Conservation (phyloP, 2,329 filamentous ascomycete species). For the Talaromyces sp. region DNA sequence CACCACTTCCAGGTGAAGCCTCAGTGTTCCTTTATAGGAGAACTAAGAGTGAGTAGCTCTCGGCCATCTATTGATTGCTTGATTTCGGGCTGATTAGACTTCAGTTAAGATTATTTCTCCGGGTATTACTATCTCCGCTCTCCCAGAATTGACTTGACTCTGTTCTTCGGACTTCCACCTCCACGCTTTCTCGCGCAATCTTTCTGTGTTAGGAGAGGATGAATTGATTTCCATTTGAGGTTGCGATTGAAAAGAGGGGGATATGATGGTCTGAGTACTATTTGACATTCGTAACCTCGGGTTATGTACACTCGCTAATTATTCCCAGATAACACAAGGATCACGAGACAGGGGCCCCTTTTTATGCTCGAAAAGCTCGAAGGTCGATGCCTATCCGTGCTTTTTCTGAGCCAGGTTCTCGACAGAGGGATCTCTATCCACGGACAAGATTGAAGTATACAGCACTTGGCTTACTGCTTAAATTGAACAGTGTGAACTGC, state of each 20-base stretch:
- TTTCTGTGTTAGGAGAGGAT: not conserved
- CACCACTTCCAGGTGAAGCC: not conserved
- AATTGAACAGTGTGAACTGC: too few relatives aligned
- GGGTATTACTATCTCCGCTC: not conserved
- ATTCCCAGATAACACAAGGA: not conserved
- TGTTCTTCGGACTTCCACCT: not conserved
- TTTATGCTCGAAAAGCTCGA: not conserved
- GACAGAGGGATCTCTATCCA: too few relatives aligned
- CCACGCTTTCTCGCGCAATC: not conserved
- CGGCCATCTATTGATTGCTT: not conserved
- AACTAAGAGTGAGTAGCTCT: not conserved
- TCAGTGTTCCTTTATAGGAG: not conserved
- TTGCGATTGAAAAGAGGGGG: not conserved
- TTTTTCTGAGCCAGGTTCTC: not conserved
- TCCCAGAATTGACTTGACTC: not conserved
- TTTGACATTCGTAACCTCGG: not conserved
- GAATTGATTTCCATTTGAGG: not conserved
- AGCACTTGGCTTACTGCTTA: too few relatives aligned
- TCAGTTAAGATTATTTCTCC: not conserved
- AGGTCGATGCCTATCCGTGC: not conserved
- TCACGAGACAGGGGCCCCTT: not conserved
- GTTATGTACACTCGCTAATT: not conserved
- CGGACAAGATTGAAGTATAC: too few relatives aligned
- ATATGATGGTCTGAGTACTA: not conserved
- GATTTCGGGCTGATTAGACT: not conserved